Base-by-base conservation (phyloP, 768 basidiomycete genomes). In the Auriscalpium vulgare region DNA sequence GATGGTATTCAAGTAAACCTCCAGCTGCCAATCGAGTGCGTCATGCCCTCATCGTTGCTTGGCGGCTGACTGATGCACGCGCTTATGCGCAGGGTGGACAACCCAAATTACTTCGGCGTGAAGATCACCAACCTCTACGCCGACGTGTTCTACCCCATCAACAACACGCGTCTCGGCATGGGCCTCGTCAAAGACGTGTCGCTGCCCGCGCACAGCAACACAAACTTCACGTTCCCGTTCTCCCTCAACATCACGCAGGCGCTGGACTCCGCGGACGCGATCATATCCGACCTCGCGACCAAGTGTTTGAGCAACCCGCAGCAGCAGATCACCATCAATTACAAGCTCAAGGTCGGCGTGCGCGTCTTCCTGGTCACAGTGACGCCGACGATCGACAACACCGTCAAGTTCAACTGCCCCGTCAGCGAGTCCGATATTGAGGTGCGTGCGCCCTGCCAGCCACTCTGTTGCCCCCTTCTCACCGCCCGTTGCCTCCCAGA, bases 101-200 rank as follows among this genome's bases (percentile, higher is more conserved):
- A 93, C 63, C 91, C 90, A 34, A 92, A 92, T 67, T 90, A 81
- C 69, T 90, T 93, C 65, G 69, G 78, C 9, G 84, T 87, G 10
- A 76, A 75, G 17, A 78, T 93, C 68, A 77, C 78, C 53, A 77
- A 78, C 55, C 80, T 93, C 59, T 74, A 78, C 46, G 85, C 84
- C 4, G 69, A 84, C 43, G 86, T 86, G 67, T 75, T 80, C 63
- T 93, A 93, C 65, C 91, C 89, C 10, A 82, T 88, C 65, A 80
- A 84, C 61, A 78, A 83, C 60, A 83, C 84, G 0, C 66, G 74
- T n/a, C 72, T 92, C 50, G 90, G 90, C 11, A 75, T 76, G 48
- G 91, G 90, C 16, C 67, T 68, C 35, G 62, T 79, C 44, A 71
- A 72, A 17, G 69, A 71, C 54, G 59, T 83, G 50, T 69, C 68